Base-by-base conservation (phyloP, 805 yeast genomes). In the Starmerella stigmatis region DNA sequence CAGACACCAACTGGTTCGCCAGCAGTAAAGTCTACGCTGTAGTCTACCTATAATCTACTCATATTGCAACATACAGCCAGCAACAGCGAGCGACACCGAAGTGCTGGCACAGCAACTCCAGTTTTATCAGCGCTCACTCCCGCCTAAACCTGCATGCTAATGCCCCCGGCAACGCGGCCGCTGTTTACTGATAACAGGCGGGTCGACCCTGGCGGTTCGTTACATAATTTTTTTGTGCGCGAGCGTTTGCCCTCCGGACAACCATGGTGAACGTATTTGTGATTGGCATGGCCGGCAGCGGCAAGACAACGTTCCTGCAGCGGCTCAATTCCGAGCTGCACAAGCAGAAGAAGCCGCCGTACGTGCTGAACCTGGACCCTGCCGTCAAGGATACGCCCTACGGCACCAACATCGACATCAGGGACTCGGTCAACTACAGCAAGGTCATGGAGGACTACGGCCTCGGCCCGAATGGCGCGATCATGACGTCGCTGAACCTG, bases 301-400 rank as follows among this genome's bases (percentile, higher is more conserved):
- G 99, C 58, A 92, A 92, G 64, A 89, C 99, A 66, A 92, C 98
- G 9, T 92, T 92, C 62, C 80, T 92, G 86, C 99, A 92, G 63
- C 69, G 98, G 51, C 69, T 92, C 49, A 89, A 89, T 65, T 76
- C 96, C 0, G 94, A 92, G 62, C 68, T 92, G 27, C 94, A 88
- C 59, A 69, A 74, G 47, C 64, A 65, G 23, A 64, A 68, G 32
- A 44, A 43, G 15, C 80, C 89, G 17, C 97, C 98, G 10, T 92
- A 92, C 64, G 94, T 89, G 22, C 75, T 92, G 48, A 92, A 92
- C 60, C 69, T 92, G 41, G 99, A 92, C 67, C 99, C 99, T 1
- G 98, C 98, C 1, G 97, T 92, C 16, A 66, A 83, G 52, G 84
- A 81, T 53, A 80, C 86, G n/a, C 98, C 98, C 11, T 92, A 79